Conservation (phyloP, 352 stramenopile genomes). For the Phytophthora sp. region DNA sequence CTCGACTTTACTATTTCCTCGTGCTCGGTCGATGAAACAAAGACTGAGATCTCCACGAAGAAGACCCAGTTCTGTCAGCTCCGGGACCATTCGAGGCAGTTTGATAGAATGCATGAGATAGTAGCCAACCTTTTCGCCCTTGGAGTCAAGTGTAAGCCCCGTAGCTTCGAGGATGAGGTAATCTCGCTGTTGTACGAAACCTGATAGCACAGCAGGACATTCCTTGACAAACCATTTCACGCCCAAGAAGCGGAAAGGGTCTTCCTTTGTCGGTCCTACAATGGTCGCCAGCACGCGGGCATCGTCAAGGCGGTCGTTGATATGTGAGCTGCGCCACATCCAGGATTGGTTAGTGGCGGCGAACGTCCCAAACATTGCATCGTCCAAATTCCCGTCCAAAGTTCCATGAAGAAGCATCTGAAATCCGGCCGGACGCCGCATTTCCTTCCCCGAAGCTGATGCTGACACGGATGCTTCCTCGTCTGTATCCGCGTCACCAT, state of each 20-base stretch:
- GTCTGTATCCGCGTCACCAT: neutral
- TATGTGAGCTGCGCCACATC: conserved; percentile 6
- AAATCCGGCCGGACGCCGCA: neutral
- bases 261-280: conserved; percentile 2
- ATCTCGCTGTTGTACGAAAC: conserved; percentile 4
- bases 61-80: conserved; percentile 2
- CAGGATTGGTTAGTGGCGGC: conserved; percentile 3
- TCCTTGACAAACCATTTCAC: conserved; percentile 11
- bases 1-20: neutral
- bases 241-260: neutral
- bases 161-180: conserved; percentile 6
- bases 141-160: neutral
- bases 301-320: conserved; percentile 7
- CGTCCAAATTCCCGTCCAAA: conserved; percentile 1
- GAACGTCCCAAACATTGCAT: conserved; percentile 7
- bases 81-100: conserved; percentile 3
- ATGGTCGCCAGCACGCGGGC: neutral
- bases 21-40: conserved; percentile 1
- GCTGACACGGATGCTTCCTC: neutral
- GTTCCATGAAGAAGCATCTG: neutral
- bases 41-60: conserved; percentile 2
- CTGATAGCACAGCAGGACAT: neutral
- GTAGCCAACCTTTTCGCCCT: neutral
- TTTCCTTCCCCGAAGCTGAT: neutral
- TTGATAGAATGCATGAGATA: conserved; percentile 6